A percentile compares a stretch with the other conserved stretches of the same genome.
These are phyloP conservation scores for Fusarium sp. DNA, from an alignment of 2,329 filamentous ascomycete genomes.

Conservation along the genomic window DNA sequence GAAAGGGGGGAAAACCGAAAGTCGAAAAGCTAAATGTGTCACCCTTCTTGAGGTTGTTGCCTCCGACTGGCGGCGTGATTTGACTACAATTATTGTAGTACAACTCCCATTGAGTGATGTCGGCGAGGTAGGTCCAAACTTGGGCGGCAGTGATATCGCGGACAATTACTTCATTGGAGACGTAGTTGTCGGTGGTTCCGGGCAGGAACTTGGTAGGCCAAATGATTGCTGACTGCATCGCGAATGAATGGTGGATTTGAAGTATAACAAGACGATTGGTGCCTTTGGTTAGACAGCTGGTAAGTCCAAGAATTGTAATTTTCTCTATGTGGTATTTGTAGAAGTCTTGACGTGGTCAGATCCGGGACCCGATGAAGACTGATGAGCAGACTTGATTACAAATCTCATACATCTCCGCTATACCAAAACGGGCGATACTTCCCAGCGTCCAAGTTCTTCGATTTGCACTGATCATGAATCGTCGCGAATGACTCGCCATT, in stretches of 20 bases:
- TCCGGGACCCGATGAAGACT: no score
- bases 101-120: neutral
- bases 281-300: neutral
- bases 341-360: no score
- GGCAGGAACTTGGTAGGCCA: neutral
- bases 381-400: no score
- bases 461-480: no score
- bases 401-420: no score
- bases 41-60: neutral
- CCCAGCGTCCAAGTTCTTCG: no score
- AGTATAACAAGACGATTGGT: neutral
- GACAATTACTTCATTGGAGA: neutral
- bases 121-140: neutral
- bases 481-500: no score
- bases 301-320: accelerated
- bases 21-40: neutral
- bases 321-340: accelerated
- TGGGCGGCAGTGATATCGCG: neutral
- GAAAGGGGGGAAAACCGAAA: neutral
- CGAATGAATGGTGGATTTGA: accelerated
- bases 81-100: neutral
- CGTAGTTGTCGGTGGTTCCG: neutral
- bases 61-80: neutral
- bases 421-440: no score
- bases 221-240: neutral